A percentile compares a stretch with the other conserved stretches of the same genome.
phyloP scores from a whole-genome alignment of 1,284 basidiomycete genomes.

The Exsudoporus floridanus region DNA sequence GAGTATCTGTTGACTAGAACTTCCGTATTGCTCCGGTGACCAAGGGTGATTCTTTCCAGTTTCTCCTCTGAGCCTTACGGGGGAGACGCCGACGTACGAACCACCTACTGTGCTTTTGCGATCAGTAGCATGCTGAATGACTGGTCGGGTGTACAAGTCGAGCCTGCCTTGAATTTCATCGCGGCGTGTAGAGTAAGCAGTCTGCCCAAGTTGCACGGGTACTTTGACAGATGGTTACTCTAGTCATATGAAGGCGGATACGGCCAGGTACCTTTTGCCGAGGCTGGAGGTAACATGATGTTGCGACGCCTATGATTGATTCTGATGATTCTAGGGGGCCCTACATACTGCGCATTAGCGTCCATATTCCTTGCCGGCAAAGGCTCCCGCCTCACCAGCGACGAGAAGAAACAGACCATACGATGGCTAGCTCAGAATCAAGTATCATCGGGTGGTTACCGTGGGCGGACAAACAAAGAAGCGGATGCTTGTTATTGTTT shows the following conservation, averaged over 20 bases:
- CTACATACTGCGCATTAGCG: conserved; percentile 90
- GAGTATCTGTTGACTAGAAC: conserved; percentile 6
- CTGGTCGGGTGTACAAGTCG: conserved; percentile 71
- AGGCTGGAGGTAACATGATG: conserved; percentile 71
- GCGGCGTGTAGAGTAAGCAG: conserved; percentile 61
- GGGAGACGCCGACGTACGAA: conserved; percentile 75
- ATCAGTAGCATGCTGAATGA: conserved; percentile 77
- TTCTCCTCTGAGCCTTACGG: conserved; percentile 72
- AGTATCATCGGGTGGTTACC: conserved; percentile 69
- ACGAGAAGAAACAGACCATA: conserved; percentile 55
- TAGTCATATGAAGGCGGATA: conserved; percentile 95
- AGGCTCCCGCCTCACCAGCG: conserved; percentile 37
- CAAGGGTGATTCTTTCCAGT: conserved; percentile 40
- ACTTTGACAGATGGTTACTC: conserved; percentile 1
- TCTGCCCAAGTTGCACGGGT: background rate
- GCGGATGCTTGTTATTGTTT: conserved; percentile 94
- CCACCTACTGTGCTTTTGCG: conserved; percentile 87
- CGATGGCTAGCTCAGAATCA: conserved; percentile 80
- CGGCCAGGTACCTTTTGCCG: conserved; percentile 76
- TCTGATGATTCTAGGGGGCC: conserved; percentile 64
- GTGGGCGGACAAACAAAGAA: conserved; percentile 82
- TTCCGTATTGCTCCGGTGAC: background rate
- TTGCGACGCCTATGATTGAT: background rate
- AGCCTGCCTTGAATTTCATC: conserved; percentile 63
- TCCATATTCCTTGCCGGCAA: conserved; percentile 59